phyloP scores from a whole-genome alignment of 495 filamentous ascomycete species.

The Podospora comata region DNA sequence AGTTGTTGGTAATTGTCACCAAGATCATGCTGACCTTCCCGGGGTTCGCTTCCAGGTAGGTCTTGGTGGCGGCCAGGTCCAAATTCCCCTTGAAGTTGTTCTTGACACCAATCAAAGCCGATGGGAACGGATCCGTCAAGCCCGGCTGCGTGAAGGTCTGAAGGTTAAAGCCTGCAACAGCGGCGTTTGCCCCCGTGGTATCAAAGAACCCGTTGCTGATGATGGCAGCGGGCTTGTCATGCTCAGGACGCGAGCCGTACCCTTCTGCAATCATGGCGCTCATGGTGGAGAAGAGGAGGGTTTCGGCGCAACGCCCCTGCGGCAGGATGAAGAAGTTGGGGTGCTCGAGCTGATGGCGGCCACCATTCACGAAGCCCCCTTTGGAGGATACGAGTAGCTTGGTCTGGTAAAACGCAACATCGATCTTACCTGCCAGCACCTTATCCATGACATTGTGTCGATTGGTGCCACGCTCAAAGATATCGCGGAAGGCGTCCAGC shows the following conservation, averaged over 20 bases:
- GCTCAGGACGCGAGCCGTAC: not conserved
- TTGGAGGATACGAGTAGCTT: slow-evolving; percentile 4
- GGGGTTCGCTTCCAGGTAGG: not conserved
- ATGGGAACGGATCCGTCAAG: slow-evolving; percentile 5
- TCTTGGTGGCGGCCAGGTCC: slow-evolving; percentile 2
- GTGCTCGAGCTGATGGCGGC: slow-evolving; percentile 7
- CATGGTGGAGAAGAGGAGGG: slow-evolving; percentile 8
- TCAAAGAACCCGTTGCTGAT: slow-evolving; percentile 11
- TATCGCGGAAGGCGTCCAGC: slow-evolving; percentile 7
- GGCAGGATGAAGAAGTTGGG: slow-evolving; percentile 13
- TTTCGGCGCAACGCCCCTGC: slow-evolving; percentile 8
- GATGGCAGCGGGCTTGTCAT: not conserved
- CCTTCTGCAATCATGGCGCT: slow-evolving; percentile 5
- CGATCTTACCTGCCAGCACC: slow-evolving; percentile 7
- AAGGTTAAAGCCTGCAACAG: slow-evolving; percentile 2
- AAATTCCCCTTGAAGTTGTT: slow-evolving; percentile 11
- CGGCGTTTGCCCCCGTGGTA: slow-evolving; percentile 6
- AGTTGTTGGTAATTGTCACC: slow-evolving; percentile 8
- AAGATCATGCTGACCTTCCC: slow-evolving; percentile 6
- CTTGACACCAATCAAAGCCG: not conserved
- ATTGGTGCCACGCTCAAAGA: slow-evolving; percentile 4
- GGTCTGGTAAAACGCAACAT: slow-evolving; percentile 5
- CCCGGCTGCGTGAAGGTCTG: slow-evolving; percentile 7
- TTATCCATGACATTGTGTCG: slow-evolving; percentile 1
- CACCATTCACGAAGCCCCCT: slow-evolving; percentile 9